Conservation (phyloP, 352 stramenopile species). For the Plasmopara halstedii region DNA sequence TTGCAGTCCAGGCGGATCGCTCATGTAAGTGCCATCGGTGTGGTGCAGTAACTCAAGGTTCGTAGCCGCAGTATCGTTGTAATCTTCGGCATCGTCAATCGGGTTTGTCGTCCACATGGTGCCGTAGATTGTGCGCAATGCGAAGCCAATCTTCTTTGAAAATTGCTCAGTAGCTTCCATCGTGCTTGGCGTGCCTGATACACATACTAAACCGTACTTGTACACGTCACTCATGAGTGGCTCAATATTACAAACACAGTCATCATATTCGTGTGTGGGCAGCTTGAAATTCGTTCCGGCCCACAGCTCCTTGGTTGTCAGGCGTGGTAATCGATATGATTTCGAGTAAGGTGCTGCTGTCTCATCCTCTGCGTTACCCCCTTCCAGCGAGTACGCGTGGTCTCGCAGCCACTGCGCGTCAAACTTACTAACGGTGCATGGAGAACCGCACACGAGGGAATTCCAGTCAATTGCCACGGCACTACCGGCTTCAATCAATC, state of each 20-base stretch:
- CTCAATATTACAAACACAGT: slow-evolving; percentile 43
- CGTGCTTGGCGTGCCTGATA: slow-evolving; percentile 49
- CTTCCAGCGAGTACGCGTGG: slow-evolving; percentile 53
- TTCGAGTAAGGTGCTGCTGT: slow-evolving; percentile 29
- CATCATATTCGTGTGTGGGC: slow-evolving; percentile 36
- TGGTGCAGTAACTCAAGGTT: slow-evolving; percentile 80
- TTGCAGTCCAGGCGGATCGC: slow-evolving; percentile 77
- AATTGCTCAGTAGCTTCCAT: slow-evolving; percentile 82
- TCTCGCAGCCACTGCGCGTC: slow-evolving; percentile 65
- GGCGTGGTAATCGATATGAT: slow-evolving; percentile 47
- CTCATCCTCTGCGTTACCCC: slow-evolving; percentile 8
- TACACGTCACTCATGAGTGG: slow-evolving; percentile 70
- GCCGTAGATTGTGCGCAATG: slow-evolving; percentile 83
- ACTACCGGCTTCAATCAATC: slow-evolving; percentile 21
- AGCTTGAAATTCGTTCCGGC: slow-evolving; percentile 33
- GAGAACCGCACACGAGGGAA: slow-evolving; percentile 36
- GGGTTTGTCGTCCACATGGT: slow-evolving; percentile 87
- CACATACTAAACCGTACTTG: slow-evolving; percentile 57
- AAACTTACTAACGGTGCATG: slow-evolving; percentile 57
- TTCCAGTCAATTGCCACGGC: slow-evolving; percentile 54
- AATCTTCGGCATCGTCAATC: slow-evolving; percentile 48
- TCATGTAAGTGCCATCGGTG: slow-evolving; percentile 86
- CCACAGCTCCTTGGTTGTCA: slow-evolving; percentile 52
- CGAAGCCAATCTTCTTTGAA: slow-evolving; percentile 74
- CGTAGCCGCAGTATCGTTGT: slow-evolving; percentile 86